Evolutionary conservation across 306 rosid species (phyloP), one percentile per base, ranked within the genome.

Genomic region (Rosa persica): DNA sequence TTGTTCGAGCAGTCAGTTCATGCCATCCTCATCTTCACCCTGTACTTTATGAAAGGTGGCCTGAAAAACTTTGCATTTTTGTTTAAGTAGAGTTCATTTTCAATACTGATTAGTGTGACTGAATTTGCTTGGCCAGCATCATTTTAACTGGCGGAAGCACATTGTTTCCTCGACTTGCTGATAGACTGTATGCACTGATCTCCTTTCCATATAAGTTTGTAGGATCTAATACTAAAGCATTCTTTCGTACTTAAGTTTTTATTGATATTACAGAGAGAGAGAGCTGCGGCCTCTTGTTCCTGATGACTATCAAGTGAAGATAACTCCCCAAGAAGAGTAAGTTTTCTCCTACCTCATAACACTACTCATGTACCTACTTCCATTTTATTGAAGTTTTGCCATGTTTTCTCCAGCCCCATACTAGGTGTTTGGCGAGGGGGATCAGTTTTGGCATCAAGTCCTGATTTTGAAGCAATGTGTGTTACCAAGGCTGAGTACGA

Each of bases 281-380:
- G 98, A 95, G 87, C 98, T 95, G 69, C 96, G 98, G 80, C 98
- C 96, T 62, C 86, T 92, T 78, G 93, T 95, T 70, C 96, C 98
- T 60, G 97, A 89, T 83, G 89, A 86, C 79, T 95, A 89, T 87
- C 87, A 67, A 82, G 95, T 95, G 89, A 92, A 91, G 85, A 92
- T 92, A 82, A 89, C 93, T 66, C 48, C 87, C 58, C 96, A 92
- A 88, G 92, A 90, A 87, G 97, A 91, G 98, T 95, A 92, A 80
- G 30, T 20, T 82, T 80, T 64, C 67, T 70, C 66, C 76, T 23
- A 23, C 11, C 16, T 10, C 57, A 38, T 44, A 40, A 0, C 38
- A 72, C 34, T 49, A 58, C 55, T 72, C 17, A n/a, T 12, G n/a
- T 71, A 60, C 54, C 42, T 55, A 15, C 79, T 78, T 81, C 72